Conservation (phyloP, 2,329 filamentous ascomycete genomes). For the Pyrenophora graminea region DNA sequence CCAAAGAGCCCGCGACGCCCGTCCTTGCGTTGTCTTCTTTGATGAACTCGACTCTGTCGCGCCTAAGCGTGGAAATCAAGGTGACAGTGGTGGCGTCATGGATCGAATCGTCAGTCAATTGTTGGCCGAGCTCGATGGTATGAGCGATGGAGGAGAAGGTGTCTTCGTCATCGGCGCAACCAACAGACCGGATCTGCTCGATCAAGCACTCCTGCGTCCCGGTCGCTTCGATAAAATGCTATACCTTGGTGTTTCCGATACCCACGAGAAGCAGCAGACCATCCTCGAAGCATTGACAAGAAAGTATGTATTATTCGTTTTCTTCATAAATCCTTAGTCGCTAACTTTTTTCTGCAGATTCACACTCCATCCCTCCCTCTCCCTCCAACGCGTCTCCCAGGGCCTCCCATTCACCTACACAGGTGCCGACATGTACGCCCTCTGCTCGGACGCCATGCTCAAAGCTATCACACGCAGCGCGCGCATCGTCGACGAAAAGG, state of each 20-base stretch:
- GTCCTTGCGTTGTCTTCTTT: conserved; percentile 91
- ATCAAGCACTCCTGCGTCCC: conserved; percentile 85
- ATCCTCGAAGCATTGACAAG: conserved; percentile 93
- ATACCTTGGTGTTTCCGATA: conserved; percentile 94
- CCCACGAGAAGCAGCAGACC: conserved; percentile 91
- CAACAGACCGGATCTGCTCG: conserved; percentile 89
- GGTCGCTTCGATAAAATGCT: conserved; percentile 98
- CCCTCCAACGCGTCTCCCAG: conserved; percentile 73
- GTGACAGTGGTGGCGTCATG: conserved; percentile 97
- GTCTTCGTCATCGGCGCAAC: conserved; percentile 98
- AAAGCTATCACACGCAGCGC: conserved; percentile 96
- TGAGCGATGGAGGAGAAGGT: conserved; percentile 85
- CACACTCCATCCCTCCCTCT: conserved; percentile 77
- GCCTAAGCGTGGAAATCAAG: conserved; percentile 94
- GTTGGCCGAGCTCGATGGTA: conserved; percentile 92
- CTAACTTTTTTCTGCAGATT: conserved; percentile 62
- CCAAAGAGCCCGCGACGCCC: conserved; percentile 80
- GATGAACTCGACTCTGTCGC: conserved; percentile 92
- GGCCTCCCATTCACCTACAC: conserved; percentile 93
- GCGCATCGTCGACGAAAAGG: conserved; percentile 78
- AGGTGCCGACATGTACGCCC: conserved; percentile 93
- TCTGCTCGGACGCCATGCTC: conserved; percentile 98
- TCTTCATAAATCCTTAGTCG: not conserved
- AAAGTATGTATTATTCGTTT: conserved; percentile 69
- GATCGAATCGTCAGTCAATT: conserved; percentile 95